Evolutionary conservation across 2,329 filamentous ascomycete genomes (phyloP), one percentile per base, ranked within the genome.

Genomic region (Aureobasidium uvarum): DNA sequence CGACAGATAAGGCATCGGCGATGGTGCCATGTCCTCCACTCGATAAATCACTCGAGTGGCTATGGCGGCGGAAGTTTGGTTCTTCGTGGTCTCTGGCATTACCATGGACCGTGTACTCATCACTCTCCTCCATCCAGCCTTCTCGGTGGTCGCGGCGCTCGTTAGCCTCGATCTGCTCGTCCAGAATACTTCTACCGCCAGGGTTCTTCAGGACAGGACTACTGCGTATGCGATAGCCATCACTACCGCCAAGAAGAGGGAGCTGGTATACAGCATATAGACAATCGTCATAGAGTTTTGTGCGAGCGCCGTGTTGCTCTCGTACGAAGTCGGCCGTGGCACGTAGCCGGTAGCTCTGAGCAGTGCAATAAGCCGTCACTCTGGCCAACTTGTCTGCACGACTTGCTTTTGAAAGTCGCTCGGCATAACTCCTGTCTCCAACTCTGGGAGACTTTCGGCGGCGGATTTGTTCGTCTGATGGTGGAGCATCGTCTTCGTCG

Each of bases 271-370:
- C 94, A 31, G 89, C 91, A 75, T 99, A 99, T 28, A 99, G 81
- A 74, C 95, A 99, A 77, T 99, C 95, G 76, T 99, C 95, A 77
- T 99, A 99, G 5, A 98, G 83, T 78, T 99, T 99, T 16, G 94
- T 96, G 78, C 92, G 89, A 0, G 93, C 94, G 38, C 90, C 88
- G 78, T 99, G 95, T 72, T 89, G 89, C 69, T 91, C 90, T 71
- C 90, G 89, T 67, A 97, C 82, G 74, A 99, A 99, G 39, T 91
- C 86, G 16, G 93, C 92, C n/a, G 92, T 92, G 31, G 88, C 85
- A 71, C 90, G 89, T 79, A 96, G 87, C 79, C 94, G 96, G 79
- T 93, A 98, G 8, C 90, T 91, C 76, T 97, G 91, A 0, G 95
- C 94, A 0, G 92, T 98, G 77, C 94, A 98, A 77, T 98, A 99